Conservation (phyloP, 2,329 filamentous ascomycete genomes). For the Epichloe typhina region DNA sequence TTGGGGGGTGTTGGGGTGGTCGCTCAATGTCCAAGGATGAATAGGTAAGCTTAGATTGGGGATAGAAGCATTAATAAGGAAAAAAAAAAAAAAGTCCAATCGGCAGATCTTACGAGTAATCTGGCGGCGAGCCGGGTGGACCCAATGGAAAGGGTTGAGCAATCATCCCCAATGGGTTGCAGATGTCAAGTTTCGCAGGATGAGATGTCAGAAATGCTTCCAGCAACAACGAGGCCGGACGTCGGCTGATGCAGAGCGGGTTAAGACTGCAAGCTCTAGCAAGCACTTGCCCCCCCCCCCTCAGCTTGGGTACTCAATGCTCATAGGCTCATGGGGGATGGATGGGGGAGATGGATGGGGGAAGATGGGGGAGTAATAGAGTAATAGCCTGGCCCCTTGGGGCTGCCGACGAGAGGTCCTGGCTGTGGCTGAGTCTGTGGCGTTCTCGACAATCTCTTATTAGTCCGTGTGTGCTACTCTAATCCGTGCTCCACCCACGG, state of each 20-base stretch:
- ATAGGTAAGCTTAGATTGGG: not conserved
- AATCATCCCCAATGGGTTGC: constrained; percentile 3
- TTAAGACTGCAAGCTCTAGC: not conserved
- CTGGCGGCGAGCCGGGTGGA: constrained; percentile 1
- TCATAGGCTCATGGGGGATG: no score
- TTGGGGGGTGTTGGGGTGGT: not conserved
- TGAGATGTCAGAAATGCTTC: not conserved
- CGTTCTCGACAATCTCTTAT: not conserved
- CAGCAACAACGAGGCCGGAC: not conserved
- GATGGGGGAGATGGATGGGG: no score
- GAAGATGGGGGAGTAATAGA: no score
- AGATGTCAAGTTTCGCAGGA: constrained; percentile 1
- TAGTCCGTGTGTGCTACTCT: no score
- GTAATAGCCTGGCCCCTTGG: no score
- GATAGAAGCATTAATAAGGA: not conserved
- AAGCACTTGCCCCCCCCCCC: not conserved
- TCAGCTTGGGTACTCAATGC: no score
- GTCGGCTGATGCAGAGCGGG: not conserved
- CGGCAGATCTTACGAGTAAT: not conserved
- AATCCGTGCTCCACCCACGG: no score
- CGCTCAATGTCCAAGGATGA: not conserved
- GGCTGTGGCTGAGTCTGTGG: not conserved
- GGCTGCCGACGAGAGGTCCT: not conserved
- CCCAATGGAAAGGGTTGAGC: constrained; percentile 3
- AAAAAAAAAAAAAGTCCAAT: not conserved